Evolutionary conservation across 495 filamentous ascomycete genomes (phyloP), one percentile per base, ranked within the genome.

Genomic region (Aspergillus conjunctus): DNA sequence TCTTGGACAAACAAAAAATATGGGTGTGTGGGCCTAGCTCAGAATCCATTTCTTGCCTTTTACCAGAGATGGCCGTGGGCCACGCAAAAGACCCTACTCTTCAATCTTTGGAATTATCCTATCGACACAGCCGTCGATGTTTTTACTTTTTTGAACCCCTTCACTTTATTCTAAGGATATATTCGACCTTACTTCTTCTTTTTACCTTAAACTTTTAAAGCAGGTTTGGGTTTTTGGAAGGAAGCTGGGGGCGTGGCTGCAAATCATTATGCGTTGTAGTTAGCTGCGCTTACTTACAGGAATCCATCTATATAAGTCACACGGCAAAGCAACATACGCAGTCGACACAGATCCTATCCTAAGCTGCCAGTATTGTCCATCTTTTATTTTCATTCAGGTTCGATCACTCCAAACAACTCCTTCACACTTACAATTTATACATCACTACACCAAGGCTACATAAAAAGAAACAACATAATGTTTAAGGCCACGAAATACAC

Each of bases 11-110:
- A 6, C 0, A 1, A 0, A 4, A 14, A 18, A 49, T 26, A 60
- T 44, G 58, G 58, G 58, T 60, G 58, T 60, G 58, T 60, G 58
- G 58, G 58, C 58, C 58, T 60, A 60, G 58, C 58, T 60, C 58
- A 60, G 58, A 60, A 60, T 60, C 58, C 58, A 60, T 60, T 60
- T 60, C 58, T 60, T 60, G 58, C 58, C 58, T 60, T 60, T 60
- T 60, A 60, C 58, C 58, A 60, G 58, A 60, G 58, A 60, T 60
- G 58, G 58, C 58, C 58, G 58, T 60, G 58, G 58, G 58, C 58
- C 58, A 60, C 58, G 58, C 58, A 60, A 60, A 60, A 60, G 30
- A 56, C 59, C 59, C 59, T 61, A 61, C 53, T 61, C 37, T 48
- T 56, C 48, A 60, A 60, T 60, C 58, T 60, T 60, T 60, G 58